Conservation (phyloP, 768 basidiomycete genomes). For the Mycena chlorophos region DNA sequence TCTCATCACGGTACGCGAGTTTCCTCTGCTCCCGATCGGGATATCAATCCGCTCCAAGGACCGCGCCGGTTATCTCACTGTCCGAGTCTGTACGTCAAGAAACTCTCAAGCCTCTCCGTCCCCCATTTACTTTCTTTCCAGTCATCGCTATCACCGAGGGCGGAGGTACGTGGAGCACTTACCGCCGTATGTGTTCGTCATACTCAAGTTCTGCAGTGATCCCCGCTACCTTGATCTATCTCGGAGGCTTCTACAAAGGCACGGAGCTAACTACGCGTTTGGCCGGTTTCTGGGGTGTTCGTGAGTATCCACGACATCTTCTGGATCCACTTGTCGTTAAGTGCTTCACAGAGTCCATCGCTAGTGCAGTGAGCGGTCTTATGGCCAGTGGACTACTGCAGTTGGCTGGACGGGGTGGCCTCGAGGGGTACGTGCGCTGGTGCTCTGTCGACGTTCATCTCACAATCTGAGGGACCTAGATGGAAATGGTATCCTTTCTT, state of each 20-base stretch:
- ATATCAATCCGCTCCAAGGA: too few species aligned
- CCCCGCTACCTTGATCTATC: slow-evolving; percentile 42
- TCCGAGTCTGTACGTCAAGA: slow-evolving; percentile 32
- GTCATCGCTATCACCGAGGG: slow-evolving; percentile 45
- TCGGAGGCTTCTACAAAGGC: slow-evolving; percentile 44
- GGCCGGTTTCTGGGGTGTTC: slow-evolving; percentile 46
- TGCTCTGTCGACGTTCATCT: background rate
- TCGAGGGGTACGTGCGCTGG: slow-evolving; percentile 32
- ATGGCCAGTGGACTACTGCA: slow-evolving; percentile 43
- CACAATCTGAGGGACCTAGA: background rate
- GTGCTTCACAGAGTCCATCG: slow-evolving; percentile 24
- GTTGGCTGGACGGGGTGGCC: slow-evolving; percentile 34
- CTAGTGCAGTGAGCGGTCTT: slow-evolving; percentile 41
- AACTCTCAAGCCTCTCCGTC: background rate
- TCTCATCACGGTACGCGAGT: too few species aligned
- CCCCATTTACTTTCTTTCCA: slow-evolving; percentile 8
- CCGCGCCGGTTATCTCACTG: slow-evolving; percentile 38
- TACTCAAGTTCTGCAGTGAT: too few species aligned
- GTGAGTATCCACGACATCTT: slow-evolving; percentile 11
- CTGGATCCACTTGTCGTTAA: background rate
- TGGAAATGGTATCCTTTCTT: slow-evolving; percentile 46
- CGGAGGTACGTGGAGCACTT: too few species aligned
- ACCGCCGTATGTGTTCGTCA: too few species aligned
- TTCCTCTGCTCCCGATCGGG: too few species aligned
- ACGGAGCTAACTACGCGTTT: slow-evolving; percentile 44